Conservation (phyloP, 441 rosid species). For the Jatropha multifida region DNA sequence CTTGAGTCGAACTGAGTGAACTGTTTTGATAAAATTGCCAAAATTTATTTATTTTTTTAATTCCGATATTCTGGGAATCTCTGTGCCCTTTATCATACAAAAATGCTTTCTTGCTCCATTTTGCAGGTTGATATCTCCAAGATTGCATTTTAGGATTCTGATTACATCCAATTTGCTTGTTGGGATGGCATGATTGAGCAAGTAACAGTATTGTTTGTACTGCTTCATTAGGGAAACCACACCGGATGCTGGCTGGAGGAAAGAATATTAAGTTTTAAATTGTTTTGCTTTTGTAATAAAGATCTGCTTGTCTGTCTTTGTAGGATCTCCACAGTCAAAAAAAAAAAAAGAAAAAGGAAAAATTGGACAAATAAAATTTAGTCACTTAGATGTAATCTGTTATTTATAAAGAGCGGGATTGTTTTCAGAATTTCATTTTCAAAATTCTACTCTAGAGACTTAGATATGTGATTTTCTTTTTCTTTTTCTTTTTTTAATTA, state of each 20-base stretch:
- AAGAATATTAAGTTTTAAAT: background rate
- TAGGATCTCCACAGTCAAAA: background rate
- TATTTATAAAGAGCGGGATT: background rate
- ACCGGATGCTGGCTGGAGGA: background rate
- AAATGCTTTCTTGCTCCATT: background rate
- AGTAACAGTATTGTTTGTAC: background rate
- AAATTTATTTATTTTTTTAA: background rate
- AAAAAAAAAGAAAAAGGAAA: background rate
- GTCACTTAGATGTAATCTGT: background rate
- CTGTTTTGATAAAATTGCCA: background rate
- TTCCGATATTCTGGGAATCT: background rate
- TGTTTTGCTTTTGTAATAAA: background rate
- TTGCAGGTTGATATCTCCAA: conserved; percentile 28
- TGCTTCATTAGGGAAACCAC: background rate
- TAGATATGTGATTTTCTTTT: background rate
- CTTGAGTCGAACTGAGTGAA: background rate
- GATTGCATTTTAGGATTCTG: background rate
- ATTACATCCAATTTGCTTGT: background rate
- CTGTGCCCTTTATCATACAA: background rate
- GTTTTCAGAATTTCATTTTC: no score
- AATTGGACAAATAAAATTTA: background rate
- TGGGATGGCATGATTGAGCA: conserved; percentile 8
- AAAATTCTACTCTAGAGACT: background rate
- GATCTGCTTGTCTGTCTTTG: background rate
- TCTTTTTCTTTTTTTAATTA: no score